Evolutionary conservation across 78 protist genomes (phyloP).

Genomic region (Dictyostelium brefeldianum): DNA sequence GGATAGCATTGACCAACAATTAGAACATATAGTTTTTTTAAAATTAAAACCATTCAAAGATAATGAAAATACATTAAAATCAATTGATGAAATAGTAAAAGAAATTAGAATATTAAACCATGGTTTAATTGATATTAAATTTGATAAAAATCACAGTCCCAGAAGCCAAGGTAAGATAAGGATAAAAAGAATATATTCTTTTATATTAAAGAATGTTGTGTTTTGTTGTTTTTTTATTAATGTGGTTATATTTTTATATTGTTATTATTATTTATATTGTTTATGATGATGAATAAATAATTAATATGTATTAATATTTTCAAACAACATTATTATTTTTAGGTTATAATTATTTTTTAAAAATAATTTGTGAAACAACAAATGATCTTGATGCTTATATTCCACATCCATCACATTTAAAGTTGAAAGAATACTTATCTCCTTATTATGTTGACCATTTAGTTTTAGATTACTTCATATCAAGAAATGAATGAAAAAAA

Average conservation of each 20-base stretch:
- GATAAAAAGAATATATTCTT: background rate
- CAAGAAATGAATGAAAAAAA: background rate
- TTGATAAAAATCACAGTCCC: background rate
- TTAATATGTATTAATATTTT: too few species aligned
- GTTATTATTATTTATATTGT: too few species aligned
- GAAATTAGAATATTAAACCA: background rate
- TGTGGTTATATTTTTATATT: too few species aligned
- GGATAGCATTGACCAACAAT: background rate
- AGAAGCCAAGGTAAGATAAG: background rate
- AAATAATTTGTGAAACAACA: background rate
- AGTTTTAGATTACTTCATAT: background rate
- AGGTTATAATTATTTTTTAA: slow-evolving; percentile 7
- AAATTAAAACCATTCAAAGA: background rate
- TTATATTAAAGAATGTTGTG: too few species aligned
- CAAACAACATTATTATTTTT: too few species aligned
- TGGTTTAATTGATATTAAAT: background rate
- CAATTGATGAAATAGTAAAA: background rate
- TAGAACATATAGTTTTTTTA: background rate
- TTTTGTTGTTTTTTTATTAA: too few species aligned
- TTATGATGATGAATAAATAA: too few species aligned
- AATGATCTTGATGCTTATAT: background rate
- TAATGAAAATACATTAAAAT: background rate
- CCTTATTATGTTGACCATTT: background rate
- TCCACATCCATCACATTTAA: background rate
- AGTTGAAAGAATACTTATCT: background rate